Evolutionary conservation across 2,329 filamentous ascomycete genomes (phyloP).

Genomic region (Verticillium dahliae): DNA sequence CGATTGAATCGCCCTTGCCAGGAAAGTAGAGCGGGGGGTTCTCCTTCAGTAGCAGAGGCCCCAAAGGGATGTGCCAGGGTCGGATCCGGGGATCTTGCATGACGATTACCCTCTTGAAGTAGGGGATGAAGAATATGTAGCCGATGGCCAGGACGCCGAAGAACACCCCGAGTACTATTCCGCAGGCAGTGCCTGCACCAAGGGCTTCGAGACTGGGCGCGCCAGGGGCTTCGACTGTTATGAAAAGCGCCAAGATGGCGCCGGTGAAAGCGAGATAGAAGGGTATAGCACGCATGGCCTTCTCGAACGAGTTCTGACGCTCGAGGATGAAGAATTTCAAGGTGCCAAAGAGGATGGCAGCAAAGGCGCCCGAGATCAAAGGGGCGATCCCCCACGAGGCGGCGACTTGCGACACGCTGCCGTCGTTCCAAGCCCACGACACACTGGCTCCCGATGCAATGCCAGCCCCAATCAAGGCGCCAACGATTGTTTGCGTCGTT

Average conservation of each 20-base stretch:
- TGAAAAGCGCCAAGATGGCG: constrained; percentile 14
- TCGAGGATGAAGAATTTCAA: constrained; percentile 11
- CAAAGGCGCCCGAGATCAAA: constrained; percentile 10
- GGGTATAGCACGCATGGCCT: constrained; percentile 13
- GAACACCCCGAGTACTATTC: constrained; percentile 21
- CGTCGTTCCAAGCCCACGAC: constrained; percentile 12
- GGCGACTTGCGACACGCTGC: constrained; percentile 14
- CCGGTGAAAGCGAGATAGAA: constrained; percentile 18
- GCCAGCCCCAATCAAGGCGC: constrained; percentile 8
- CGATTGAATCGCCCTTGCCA: constrained; percentile 15
- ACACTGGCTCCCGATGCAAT: constrained; percentile 22
- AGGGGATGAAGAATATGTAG: constrained; percentile 28
- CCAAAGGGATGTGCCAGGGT: constrained; percentile 26
- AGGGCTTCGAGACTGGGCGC: constrained; percentile 21
- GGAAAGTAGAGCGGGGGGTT: constrained; percentile 16
- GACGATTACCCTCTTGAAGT: constrained; percentile 24
- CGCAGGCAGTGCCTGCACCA: constrained; percentile 21
- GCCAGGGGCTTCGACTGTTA: constrained; percentile 12
- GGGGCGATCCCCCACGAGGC: constrained; percentile 15
- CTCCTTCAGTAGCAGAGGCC: constrained; percentile 24
- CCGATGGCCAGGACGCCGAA: constrained; percentile 20
- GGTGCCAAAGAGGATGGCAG: constrained; percentile 10
- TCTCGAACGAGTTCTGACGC: constrained; percentile 12
- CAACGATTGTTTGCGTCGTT: constrained; percentile 9
- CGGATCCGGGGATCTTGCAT: constrained; percentile 22